Percentiles rank a stretch among this genome's conserved stretches.
phyloP scores from a whole-genome alignment of 371 early-diverging fungal genomes.

The Rhizomucor miehei region DNA sequence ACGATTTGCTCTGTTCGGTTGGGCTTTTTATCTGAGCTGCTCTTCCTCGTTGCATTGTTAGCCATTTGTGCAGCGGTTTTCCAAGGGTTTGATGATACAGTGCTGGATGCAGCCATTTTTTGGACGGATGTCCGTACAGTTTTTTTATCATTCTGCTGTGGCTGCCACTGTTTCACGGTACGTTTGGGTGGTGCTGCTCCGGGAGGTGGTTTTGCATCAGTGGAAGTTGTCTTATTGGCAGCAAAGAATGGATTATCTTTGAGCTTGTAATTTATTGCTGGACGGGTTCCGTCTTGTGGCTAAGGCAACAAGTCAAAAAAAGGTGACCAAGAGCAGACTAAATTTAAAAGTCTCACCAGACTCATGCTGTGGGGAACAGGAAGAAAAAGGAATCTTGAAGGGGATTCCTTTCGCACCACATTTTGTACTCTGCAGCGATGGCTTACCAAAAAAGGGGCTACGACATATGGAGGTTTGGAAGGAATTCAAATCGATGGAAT shows the following conservation, averaged over 20 bases:
- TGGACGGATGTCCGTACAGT: constrained; percentile 15
- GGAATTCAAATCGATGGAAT: too few species aligned
- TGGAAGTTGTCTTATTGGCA: neutral
- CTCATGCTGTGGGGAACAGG: neutral
- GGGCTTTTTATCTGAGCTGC: too few species aligned
- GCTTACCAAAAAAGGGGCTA: neutral
- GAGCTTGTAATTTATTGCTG: constrained; percentile 14
- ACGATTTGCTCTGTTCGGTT: neutral
- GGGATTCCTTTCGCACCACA: neutral
- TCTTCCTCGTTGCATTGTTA: too few species aligned
- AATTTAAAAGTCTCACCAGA: neutral
- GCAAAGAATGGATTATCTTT: constrained; percentile 19
- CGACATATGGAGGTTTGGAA: neutral
- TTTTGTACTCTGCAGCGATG: neutral
- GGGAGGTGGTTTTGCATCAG: constrained; percentile 9
- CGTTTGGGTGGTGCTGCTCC: constrained; percentile 8
- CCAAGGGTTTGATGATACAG: constrained; percentile 17
- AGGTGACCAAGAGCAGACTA: neutral
- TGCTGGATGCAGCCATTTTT: constrained; percentile 15
- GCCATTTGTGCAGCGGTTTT: neutral
- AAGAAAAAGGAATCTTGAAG: neutral
- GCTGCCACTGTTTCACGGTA: neutral
- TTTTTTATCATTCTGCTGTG: neutral
- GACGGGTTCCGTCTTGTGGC: constrained; percentile 2
- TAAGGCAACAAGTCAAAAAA: neutral